phyloP scores from a whole-genome alignment of 106 monocot genomes.

The Narthecium ossifragum region DNA sequence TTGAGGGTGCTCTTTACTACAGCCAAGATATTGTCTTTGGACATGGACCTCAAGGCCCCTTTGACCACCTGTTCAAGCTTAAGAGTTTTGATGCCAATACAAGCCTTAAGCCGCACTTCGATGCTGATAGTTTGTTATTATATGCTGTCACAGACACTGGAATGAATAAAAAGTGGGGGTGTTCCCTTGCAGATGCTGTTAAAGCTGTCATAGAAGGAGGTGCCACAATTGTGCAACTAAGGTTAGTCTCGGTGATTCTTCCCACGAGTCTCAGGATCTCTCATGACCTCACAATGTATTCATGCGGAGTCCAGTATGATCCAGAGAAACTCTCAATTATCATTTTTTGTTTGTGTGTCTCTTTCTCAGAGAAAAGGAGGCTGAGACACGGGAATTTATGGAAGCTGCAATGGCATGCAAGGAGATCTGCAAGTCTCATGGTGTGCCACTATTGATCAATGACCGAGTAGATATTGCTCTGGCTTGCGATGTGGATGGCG shows the following conservation, averaged over 20 bases:
- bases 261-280: too few species aligned
- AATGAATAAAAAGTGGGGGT: conserved; percentile 92
- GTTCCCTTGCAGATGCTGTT: conserved; percentile 74
- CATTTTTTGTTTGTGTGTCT: neutral
- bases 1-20: conserved; percentile 56
- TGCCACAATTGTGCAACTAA: conserved; percentile 89
- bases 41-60: conserved; percentile 81
- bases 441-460: conserved; percentile 79
- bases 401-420: conserved; percentile 58
- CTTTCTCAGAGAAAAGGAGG: conserved; percentile 74
- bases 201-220: conserved; percentile 83
- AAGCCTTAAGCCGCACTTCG: conserved; percentile 21
- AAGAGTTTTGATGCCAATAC: conserved; percentile 17
- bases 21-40: conserved; percentile 77
- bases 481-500: conserved; percentile 86
- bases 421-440: conserved; percentile 54
- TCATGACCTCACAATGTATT: too few species aligned
- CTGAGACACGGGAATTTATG: conserved; percentile 64
- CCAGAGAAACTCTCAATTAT: too few species aligned
- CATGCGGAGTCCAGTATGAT: too few species aligned
- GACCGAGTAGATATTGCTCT: conserved; percentile 90
- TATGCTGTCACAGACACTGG: conserved; percentile 94
- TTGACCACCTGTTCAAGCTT: conserved; percentile 79
- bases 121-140: conserved; percentile 54
- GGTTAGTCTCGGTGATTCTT: conserved; percentile 23